Evolutionary conservation across 2,329 filamentous ascomycete genomes (phyloP).

Genomic region (Talaromyces sp.): DNA sequence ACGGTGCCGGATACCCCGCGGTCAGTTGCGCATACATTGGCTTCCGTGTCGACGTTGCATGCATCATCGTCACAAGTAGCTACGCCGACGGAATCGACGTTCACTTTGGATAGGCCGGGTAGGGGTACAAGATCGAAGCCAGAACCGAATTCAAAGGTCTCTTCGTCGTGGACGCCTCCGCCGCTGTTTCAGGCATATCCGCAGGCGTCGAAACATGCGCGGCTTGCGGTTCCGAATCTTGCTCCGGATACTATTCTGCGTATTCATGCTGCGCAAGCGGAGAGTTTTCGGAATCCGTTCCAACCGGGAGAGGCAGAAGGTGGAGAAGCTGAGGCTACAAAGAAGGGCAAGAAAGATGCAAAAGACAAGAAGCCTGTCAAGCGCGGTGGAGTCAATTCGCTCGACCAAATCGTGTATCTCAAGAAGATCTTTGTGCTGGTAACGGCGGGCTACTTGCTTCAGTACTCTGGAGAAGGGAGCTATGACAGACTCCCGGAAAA

Average conservation of each 20-base stretch:
- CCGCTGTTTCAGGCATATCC: constrained; percentile 85
- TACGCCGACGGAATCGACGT: constrained; percentile 14
- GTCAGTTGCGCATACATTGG: constrained; percentile 28
- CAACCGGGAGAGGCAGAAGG: constrained; percentile 20
- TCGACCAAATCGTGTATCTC: constrained; percentile 43
- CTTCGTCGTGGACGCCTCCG: constrained; percentile 61
- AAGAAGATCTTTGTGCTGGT: constrained; percentile 49
- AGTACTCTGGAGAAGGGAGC: constrained; percentile 46
- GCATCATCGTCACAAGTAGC: constrained; percentile 17
- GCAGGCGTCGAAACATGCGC: constrained; percentile 74
- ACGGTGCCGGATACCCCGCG: constrained; percentile 25
- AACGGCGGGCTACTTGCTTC: constrained; percentile 47
- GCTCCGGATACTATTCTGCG: constrained; percentile 69
- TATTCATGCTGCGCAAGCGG: constrained; percentile 40
- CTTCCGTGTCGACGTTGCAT: constrained; percentile 30
- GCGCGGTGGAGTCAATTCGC: constrained; percentile 35
- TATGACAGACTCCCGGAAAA: constrained; percentile 50
- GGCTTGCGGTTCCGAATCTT: constrained; percentile 64
- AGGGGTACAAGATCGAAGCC: constrained; percentile 26
- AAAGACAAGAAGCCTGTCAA: constrained; percentile 39
- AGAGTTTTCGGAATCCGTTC: constrained; percentile 18
- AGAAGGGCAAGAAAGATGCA: constrained; percentile 37
- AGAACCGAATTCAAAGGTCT: constrained; percentile 27
- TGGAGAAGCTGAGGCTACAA: constrained; percentile 25
- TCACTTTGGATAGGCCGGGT: constrained; percentile 16